These are phyloP conservation scores for Cryptosporidium meleagridis DNA, from an alignment of 169 alveolate species.

Conservation along the genomic window DNA sequence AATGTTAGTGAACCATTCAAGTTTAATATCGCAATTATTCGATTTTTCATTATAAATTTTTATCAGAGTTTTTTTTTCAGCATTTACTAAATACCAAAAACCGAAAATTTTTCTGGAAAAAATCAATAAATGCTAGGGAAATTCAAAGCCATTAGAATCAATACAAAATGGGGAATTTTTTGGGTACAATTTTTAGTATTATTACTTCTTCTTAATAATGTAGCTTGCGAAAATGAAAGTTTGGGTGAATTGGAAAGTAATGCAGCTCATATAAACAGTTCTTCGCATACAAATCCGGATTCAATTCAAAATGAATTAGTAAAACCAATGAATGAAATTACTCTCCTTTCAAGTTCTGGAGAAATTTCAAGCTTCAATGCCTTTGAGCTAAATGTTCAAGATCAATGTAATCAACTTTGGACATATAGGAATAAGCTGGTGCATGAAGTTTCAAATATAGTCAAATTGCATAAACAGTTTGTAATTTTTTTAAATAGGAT, in stretches of 20 bases:
- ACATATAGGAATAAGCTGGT: constrained; percentile 6
- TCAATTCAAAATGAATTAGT: background rate
- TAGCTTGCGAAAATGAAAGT: background rate
- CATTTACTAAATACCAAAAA: background rate
- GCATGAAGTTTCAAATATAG: constrained; percentile 17
- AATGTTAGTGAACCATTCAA: background rate
- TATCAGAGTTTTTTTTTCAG: background rate
- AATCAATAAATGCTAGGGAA: background rate
- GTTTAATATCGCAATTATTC: background rate
- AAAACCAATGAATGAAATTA: background rate
- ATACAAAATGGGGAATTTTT: background rate
- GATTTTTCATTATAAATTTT: background rate
- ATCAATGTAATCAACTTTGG: constrained; percentile 63
- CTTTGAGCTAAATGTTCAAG: constrained; percentile 32
- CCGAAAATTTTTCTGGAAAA: background rate
- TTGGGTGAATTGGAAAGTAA: background rate
- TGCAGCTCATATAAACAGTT: background rate
- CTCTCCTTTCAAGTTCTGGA: background rate
- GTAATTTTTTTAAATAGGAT: constrained; percentile 2
- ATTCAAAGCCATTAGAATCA: background rate
- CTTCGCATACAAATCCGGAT: background rate
- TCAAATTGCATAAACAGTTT: constrained; percentile 26
- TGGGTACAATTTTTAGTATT: background rate
- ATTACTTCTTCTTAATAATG: background rate
- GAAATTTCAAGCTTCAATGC: background rate